Conservation (phyloP, 257 asterid genomes). For the Nicotiana benthamiana region DNA sequence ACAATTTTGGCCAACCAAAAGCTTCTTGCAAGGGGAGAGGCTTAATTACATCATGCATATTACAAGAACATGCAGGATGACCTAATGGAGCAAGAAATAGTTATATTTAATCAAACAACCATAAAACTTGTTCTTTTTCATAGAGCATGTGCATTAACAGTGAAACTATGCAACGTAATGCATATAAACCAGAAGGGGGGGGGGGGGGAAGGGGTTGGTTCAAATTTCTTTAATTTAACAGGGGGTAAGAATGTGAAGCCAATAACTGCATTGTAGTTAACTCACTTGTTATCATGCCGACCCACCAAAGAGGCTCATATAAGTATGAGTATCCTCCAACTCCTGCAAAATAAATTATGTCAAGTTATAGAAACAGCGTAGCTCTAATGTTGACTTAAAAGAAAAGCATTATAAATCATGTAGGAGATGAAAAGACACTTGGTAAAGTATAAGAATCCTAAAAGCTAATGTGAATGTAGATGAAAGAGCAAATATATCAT, state of each 20-base stretch:
- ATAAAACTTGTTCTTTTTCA: background rate
- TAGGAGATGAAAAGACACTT: background rate
- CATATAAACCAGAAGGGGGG: background rate
- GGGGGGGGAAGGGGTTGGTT: too few species aligned
- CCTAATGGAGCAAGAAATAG: background rate
- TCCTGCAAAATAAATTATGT: conserved; percentile 31
- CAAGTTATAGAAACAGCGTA: background rate
- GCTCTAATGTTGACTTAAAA: too few species aligned
- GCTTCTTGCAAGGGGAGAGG: background rate
- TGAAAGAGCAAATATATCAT: background rate
- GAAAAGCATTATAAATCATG: background rate
- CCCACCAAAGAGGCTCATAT: conserved; percentile 71
- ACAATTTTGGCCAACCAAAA: too few species aligned
- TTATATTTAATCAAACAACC: background rate
- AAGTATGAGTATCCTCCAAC: conserved; percentile 74
- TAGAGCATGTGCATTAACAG: background rate
- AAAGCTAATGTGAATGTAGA: background rate
- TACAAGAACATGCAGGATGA: background rate
- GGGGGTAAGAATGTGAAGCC: background rate
- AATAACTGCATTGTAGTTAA: background rate
- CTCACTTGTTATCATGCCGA: conserved; percentile 27
- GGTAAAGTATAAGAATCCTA: background rate
- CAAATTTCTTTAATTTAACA: background rate
- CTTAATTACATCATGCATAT: background rate
- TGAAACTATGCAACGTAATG: background rate